phyloP scores from a whole-genome alignment of 2,329 filamentous ascomycete species.

The Phialemoniopsis sp. region DNA sequence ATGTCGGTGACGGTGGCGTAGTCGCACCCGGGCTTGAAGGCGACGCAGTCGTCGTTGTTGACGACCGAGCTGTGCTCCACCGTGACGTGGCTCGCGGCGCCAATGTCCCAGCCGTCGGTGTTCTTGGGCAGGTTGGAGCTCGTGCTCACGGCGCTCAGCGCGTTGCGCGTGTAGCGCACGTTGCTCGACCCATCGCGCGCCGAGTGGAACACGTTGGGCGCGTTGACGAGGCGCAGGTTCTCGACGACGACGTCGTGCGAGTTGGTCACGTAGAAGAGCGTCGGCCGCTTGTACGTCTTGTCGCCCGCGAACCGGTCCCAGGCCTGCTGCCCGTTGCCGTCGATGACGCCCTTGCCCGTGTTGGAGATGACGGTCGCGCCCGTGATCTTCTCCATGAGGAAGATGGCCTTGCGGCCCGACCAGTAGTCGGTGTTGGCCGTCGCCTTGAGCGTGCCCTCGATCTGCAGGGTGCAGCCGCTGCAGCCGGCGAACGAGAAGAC shows the following conservation, averaged over 20 bases:
- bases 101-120: conserved; percentile 39
- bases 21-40: conserved; percentile 34
- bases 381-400: conserved; percentile 29
- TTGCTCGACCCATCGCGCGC: conserved; percentile 27
- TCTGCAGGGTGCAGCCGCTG: conserved; percentile 35
- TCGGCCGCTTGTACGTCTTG: conserved; percentile 31
- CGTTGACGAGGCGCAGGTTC: conserved; percentile 31
- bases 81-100: conserved; percentile 27
- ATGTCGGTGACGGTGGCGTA: conserved; percentile 33
- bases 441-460: conserved; percentile 37
- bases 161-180: conserved; percentile 28
- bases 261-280: conserved; percentile 32
- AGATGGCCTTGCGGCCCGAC: conserved; percentile 32
- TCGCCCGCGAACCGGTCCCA: conserved; percentile 33
- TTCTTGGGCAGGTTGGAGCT: conserved; percentile 31
- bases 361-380: conserved; percentile 32
- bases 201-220: conserved; percentile 39
- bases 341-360: conserved; percentile 34
- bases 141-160: conserved; percentile 30
- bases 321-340: conserved; percentile 40
- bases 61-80: conserved; percentile 27
- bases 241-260: conserved; percentile 27
- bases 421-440: conserved; percentile 33
- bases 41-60: conserved; percentile 40
- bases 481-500: conserved; percentile 35